Conservation (phyloP, 1,139 yeast species). For the Hanseniaspora sp. region DNA sequence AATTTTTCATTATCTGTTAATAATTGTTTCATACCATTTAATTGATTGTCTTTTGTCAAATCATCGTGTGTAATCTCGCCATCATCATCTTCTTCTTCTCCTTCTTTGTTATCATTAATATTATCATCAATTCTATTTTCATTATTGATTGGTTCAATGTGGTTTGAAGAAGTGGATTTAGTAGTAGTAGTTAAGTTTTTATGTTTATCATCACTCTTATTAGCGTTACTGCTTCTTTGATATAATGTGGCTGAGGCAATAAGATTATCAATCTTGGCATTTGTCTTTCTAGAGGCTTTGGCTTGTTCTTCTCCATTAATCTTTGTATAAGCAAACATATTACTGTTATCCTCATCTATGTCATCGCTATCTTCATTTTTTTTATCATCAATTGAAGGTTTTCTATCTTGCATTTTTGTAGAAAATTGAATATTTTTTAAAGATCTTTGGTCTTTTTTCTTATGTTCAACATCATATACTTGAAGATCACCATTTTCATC, state of each 20-base stretch:
- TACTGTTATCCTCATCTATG: slow-evolving; percentile 46
- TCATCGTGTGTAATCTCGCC: slow-evolving; percentile 35
- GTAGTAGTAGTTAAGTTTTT: background rate
- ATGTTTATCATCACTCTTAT: background rate
- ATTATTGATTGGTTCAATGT: background rate
- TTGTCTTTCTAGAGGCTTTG: slow-evolving; percentile 58
- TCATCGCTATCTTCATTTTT: slow-evolving; percentile 26
- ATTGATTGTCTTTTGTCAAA: slow-evolving; percentile 49
- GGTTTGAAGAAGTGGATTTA: background rate
- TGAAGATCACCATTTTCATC: slow-evolving; percentile 46
- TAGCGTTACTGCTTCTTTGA: slow-evolving; percentile 16
- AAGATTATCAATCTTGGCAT: slow-evolving; percentile 72
- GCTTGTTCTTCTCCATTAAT: slow-evolving; percentile 84
- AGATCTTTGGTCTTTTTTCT: slow-evolving; percentile 17
- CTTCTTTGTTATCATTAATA: slow-evolving; percentile 25
- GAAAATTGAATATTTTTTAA: slow-evolving; percentile 11
- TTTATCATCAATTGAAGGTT: slow-evolving; percentile 16
- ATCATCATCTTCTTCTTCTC: slow-evolving; percentile 28
- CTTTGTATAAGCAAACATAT: slow-evolving; percentile 66
- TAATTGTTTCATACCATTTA: slow-evolving; percentile 71
- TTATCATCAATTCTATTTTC: slow-evolving; percentile 24
- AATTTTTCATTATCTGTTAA: slow-evolving; percentile 74
- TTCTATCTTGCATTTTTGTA: slow-evolving; percentile 17
- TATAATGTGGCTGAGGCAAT: slow-evolving; percentile 35
- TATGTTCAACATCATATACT: slow-evolving; percentile 23